A percentile compares a stretch with the other conserved stretches of the same genome.
These are phyloP conservation scores for Cystobasidiopsis lactophilus DNA, from an alignment of 768 basidiomycete genomes.

Conservation along the genomic window DNA sequence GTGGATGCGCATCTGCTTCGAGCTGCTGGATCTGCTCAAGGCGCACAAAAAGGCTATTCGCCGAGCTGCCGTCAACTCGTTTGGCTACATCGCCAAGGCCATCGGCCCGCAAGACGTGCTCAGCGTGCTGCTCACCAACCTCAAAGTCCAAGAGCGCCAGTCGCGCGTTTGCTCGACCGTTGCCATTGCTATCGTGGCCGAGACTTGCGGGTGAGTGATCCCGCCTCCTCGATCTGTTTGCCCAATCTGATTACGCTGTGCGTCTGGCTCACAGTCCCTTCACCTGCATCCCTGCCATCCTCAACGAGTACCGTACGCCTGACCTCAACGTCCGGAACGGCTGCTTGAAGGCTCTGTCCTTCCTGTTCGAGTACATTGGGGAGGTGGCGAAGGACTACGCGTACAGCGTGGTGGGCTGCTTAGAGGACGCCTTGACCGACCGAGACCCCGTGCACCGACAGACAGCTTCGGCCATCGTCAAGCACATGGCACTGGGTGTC, in stretches of 20 bases:
- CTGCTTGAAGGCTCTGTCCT: slow-evolving; percentile 91
- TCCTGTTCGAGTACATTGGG: slow-evolving; percentile 99
- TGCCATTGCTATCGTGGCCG: slow-evolving; percentile 65
- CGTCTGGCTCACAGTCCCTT: slow-evolving; percentile 44
- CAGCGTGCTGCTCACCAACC: slow-evolving; percentile 79
- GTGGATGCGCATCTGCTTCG: slow-evolving; percentile 99
- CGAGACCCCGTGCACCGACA: slow-evolving; percentile 96
- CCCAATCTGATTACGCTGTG: not conserved
- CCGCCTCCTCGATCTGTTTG: slow-evolving; percentile 1
- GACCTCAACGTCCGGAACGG: slow-evolving; percentile 97
- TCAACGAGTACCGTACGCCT: slow-evolving; percentile 94
- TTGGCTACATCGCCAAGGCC: slow-evolving; percentile 97
- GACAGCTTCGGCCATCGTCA: slow-evolving; percentile 93
- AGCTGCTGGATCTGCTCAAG: slow-evolving; percentile 83
- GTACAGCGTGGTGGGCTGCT: slow-evolving; percentile 90
- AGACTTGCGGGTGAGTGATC: slow-evolving; percentile 47
- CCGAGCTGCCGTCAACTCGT: slow-evolving; percentile 95
- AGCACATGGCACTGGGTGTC: slow-evolving; percentile 87
- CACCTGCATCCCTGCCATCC: slow-evolving; percentile 94
- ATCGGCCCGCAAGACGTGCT: slow-evolving; percentile 97
- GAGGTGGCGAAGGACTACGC: slow-evolving; percentile 84
- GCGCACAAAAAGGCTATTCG: slow-evolving; percentile 99
- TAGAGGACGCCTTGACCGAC: slow-evolving; percentile 94
- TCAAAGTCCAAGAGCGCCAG: slow-evolving; percentile 96
- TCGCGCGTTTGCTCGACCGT: slow-evolving; percentile 96